Evolutionary conservation across 2,329 filamentous ascomycete genomes (phyloP), one percentile per base, ranked within the genome.

Genomic region (Penicillium sp.): DNA sequence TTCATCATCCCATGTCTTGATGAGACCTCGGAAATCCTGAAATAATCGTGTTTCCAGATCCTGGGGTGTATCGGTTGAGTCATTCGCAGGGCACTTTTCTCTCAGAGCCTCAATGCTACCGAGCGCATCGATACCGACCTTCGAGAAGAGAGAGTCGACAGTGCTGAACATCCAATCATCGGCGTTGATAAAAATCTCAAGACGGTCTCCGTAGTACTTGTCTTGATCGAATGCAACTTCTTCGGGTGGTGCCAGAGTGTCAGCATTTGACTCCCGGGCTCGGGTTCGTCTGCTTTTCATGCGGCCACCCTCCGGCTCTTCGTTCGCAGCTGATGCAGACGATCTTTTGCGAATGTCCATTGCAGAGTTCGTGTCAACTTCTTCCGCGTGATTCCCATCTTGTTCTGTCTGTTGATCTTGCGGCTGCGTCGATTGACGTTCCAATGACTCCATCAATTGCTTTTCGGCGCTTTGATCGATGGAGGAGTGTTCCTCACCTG

Each of bases 281-380:
- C 83, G 80, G 18, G 84, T 80, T 35, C 85, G 79, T 63, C 84
- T 84, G 66, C 84, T 86, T 63, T 84, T 83, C 13, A 75, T 73
- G 46, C 84, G 78, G 21, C 79, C 78, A 47, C 80, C 80, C 57
- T 86, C 84, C 13, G 74, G 73, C 13, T 86, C 85, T 2, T 83
- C 78, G 29, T 85, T 75, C 10, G 81, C 82, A 46, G 83, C 81
- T 21, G 80, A 82, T 49, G 85, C 81, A 15, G 81, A 82, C 3
- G 84, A 86, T 54, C 85, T 76, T 68, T 87, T 87, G 21, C 84
- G 78, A 23, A 73, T 73, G 5, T 72, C 64, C 46, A 65, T 71
- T n/a, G 74, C 68, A 46, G 60, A 60, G 50, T 75, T 77, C 29
- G 60, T 53, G 7, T 72, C 69, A 5, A 56, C 46, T 12, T 67